phyloP scores from a whole-genome alignment of 2,329 filamentous ascomycete species.

The Xylariaceae sp. region DNA sequence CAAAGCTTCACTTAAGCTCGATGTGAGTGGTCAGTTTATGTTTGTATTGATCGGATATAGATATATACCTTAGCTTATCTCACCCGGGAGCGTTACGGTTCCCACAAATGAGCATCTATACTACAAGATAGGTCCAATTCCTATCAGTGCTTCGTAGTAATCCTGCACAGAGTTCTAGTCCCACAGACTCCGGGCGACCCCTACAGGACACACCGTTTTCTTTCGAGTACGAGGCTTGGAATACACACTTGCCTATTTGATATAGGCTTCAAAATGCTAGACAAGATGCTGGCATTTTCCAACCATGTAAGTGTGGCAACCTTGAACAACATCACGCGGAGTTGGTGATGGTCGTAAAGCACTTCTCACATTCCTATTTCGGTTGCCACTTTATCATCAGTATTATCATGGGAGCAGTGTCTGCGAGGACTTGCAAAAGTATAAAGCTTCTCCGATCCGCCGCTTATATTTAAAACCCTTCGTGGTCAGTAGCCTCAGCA shows the following conservation, averaged over 20 bases:
- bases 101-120: background rate
- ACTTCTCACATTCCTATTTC: conserved; percentile 26
- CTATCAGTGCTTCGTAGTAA: background rate
- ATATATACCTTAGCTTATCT: conserved; percentile 3
- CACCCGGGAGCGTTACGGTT: background rate
- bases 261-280: background rate
- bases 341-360: background rate
- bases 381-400: conserved; percentile 7
- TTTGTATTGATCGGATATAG: background rate
- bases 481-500: conserved; percentile 3
- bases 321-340: background rate
- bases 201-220: background rate
- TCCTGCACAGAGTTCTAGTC: conserved; percentile 1
- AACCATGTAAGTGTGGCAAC: conserved; percentile 12
- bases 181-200: background rate
- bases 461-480: background rate
- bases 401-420: conserved; percentile 6
- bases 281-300: conserved; percentile 7
- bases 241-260: conserved; percentile 23
- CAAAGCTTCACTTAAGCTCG: background rate
- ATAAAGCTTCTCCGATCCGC: conserved; percentile 19
- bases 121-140: conserved; percentile 3
- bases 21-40: background rate
- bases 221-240: background rate
- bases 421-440: background rate